phyloP scores from a whole-genome alignment of 2,329 filamentous ascomycete genomes.

The Xylariaceae sp. region DNA sequence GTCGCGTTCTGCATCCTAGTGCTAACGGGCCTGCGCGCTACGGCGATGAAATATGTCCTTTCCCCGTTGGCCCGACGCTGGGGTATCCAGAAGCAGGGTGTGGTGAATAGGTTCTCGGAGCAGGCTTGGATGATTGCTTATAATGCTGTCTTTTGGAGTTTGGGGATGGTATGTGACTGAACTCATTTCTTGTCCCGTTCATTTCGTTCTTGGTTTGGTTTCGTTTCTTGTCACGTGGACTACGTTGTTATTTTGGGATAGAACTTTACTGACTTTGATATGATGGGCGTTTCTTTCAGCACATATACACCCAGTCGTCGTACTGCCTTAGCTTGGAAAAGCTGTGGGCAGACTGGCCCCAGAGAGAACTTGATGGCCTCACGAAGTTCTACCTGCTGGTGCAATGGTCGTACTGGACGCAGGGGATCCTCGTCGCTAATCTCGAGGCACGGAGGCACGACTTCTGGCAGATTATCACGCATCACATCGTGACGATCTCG shows the following conservation, averaged over 20 bases:
- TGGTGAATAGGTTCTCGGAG: slow-evolving; percentile 77
- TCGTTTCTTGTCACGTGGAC: no score
- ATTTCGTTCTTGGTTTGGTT: no score
- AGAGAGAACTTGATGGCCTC: slow-evolving; percentile 65
- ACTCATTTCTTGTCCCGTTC: slow-evolving; percentile 15
- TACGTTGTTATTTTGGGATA: no score
- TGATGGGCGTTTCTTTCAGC: slow-evolving; percentile 44
- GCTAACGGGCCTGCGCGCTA: slow-evolving; percentile 79
- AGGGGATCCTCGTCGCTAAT: slow-evolving; percentile 88
- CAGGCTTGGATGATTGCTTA: slow-evolving; percentile 88
- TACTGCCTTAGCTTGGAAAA: slow-evolving; percentile 73
- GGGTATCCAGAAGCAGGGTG: slow-evolving; percentile 72
- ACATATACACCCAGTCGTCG: slow-evolving; percentile 70
- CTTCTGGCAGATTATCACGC: slow-evolving; percentile 89
- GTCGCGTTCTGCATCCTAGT: slow-evolving; percentile 73
- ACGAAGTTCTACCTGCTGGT: slow-evolving; percentile 86
- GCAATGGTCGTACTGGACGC: slow-evolving; percentile 89
- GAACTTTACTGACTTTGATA: not conserved
- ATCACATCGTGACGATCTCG: slow-evolving; percentile 81
- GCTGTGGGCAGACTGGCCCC: slow-evolving; percentile 82
- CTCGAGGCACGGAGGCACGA: slow-evolving; percentile 92
- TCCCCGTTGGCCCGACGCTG: slow-evolving; percentile 66
- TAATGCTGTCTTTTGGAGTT: slow-evolving; percentile 72
- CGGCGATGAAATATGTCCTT: slow-evolving; percentile 82
- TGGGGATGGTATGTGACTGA: slow-evolving; percentile 81